Evolutionary conservation across 2,329 filamentous ascomycete genomes (phyloP), one percentile per base, ranked within the genome.

Genomic region (Xylariomycetidae sp.): DNA sequence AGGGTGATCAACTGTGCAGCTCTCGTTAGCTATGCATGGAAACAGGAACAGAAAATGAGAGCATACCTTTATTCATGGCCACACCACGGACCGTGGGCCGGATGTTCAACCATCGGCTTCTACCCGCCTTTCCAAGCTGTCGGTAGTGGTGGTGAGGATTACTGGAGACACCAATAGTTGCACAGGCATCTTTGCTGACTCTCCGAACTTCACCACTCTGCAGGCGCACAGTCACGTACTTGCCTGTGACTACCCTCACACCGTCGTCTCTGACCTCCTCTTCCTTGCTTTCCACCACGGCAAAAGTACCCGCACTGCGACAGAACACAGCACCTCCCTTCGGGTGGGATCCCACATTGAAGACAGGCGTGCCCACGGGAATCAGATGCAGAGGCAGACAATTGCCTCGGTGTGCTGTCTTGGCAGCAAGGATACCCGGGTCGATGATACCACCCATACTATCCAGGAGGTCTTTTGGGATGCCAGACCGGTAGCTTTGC

Each of bases 321-420:
- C 92, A 98, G 59, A 98, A 92, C 14, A 95, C 87, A 10, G 85
- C 92, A 10, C 79, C 76, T 16, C 82, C 76, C 38, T 80, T 81
- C 19, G 76, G 73, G 4, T 79, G 72, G 17, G 82, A 85, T 10
- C 90, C 90, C 20, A 98, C 81, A 47, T 90, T 92, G 70, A 84
- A 95, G 32, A 98, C 79, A 25, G 87, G 77, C 3, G 88, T 95
- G n/a, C 92, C 90, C 24, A 95, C 74, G 1, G 92, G 93, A 39
- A 98, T 85, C 81, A 98, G 92, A 63, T 94, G 85, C 57, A 98
- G 70, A 10, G 92, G 92, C 48, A 98, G 64, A 58, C 92, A 98
- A 61, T 98, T 98, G 35, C 92, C 92, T 53, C 87, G 76, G 67
- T 89, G 89, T 1, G 88, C 89, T 16, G 93, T 98, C 67, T 86